These are phyloP conservation scores for Agastache rugosa DNA, from an alignment of 257 asterid genomes.

Conservation along the genomic window DNA sequence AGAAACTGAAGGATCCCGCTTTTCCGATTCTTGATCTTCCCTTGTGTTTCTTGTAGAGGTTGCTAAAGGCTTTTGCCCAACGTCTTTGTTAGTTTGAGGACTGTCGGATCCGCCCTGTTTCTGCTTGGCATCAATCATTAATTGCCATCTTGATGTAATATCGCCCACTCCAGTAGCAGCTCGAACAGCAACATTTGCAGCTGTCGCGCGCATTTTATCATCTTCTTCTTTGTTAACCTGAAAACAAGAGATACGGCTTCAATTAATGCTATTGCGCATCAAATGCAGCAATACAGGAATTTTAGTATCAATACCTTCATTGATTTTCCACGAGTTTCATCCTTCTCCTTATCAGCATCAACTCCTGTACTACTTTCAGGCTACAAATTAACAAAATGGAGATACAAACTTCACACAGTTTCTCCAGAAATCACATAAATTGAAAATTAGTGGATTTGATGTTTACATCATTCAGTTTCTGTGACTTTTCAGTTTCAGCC, in stretches of 20 bases:
- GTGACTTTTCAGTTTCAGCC: constrained; percentile 80
- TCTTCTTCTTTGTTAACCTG: constrained; percentile 95
- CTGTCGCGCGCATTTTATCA: constrained; percentile 93
- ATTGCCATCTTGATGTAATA: constrained; percentile 91
- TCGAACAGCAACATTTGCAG: constrained; percentile 98
- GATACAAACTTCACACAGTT: constrained; percentile 27
- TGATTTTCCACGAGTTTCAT: constrained; percentile 67
- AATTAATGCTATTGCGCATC: constrained; percentile 11
- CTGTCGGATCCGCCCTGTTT: constrained; percentile 77
- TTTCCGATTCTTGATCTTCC: constrained; percentile 77
- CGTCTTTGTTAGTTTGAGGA: constrained; percentile 66
- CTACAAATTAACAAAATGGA: constrained; percentile 49
- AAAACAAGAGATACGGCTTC: constrained; percentile 5
- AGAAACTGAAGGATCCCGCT: constrained; percentile 58
- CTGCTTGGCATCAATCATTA: constrained; percentile 90
- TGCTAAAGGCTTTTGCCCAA: constrained; percentile 47
- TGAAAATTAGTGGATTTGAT: constrained; percentile 30
- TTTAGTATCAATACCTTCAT: constrained; percentile 53
- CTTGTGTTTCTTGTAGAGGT: constrained; percentile 55
- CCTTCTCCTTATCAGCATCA: constrained; percentile 90
- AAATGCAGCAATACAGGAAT: constrained; percentile 4
- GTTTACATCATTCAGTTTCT: constrained; percentile 69
- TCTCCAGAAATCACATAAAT: constrained; percentile 19
- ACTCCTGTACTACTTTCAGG: constrained; percentile 61
- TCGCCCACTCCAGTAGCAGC: constrained; percentile 98